These are phyloP conservation scores for Acer campestre DNA, from an alignment of 345 rosid species.

Conservation along the genomic window DNA sequence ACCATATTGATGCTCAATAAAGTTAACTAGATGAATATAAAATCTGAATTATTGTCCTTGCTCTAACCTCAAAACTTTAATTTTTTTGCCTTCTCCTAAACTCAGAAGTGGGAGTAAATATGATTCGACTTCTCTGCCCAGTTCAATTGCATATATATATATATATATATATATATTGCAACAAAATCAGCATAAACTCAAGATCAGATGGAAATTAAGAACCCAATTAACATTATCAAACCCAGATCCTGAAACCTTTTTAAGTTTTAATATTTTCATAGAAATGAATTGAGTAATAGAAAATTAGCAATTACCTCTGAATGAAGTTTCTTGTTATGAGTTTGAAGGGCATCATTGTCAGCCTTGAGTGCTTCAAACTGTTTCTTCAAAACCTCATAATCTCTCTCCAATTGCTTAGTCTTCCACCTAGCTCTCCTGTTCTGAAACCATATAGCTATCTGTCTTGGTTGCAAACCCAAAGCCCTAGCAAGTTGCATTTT, in stretches of 20 bases:
- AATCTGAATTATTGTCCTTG: not conserved
- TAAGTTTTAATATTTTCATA: not conserved
- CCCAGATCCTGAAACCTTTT: constrained; percentile 3
- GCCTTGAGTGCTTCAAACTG: constrained; percentile 62
- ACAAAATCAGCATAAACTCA: not conserved
- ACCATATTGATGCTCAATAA: constrained; percentile 17
- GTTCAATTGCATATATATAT: too few relatives aligned
- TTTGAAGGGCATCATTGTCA: constrained; percentile 67
- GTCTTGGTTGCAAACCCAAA: constrained; percentile 69
- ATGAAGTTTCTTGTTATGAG: constrained; percentile 63
- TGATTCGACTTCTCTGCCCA: not conserved
- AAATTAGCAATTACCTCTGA: constrained; percentile 49
- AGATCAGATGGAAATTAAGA: not conserved
- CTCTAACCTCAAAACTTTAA: too few relatives aligned
- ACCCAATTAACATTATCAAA: constrained; percentile 12
- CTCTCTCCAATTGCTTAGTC: constrained; percentile 75
- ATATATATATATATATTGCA: not conserved
- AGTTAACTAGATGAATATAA: not conserved
- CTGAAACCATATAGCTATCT: constrained; percentile 79
- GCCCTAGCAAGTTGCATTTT: constrained; percentile 72
- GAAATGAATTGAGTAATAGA: not conserved
- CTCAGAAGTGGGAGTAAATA: not conserved
- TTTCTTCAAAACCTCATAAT: constrained; percentile 64
- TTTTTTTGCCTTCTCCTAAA: not conserved
- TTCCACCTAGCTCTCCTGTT: constrained; percentile 82